Evolutionary conservation across 331 rosid species (phyloP).

Genomic region (Pyracantha coccinea): DNA sequence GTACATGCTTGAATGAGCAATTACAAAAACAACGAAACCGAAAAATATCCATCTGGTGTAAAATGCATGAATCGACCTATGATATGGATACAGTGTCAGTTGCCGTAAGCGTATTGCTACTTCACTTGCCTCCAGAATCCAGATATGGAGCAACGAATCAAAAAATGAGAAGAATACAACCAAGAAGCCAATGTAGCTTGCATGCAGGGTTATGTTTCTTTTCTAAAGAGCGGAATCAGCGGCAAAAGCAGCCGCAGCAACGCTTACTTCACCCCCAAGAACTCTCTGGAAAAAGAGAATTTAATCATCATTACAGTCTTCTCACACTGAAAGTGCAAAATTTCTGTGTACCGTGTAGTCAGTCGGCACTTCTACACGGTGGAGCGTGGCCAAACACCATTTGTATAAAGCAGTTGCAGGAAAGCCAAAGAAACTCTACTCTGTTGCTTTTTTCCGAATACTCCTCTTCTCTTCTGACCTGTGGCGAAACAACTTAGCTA

Average conservation of each 20-base stretch:
- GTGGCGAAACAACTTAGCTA: constrained; percentile 86
- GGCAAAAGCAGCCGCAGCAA: constrained; percentile 5
- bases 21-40: not conserved
- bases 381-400: not conserved
- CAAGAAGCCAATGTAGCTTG: not conserved
- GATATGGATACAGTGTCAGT: constrained; percentile 1
- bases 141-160: constrained; percentile 19
- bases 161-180: constrained; percentile 19
- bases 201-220: not conserved
- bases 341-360: not conserved
- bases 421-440: constrained; percentile 20
- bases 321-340: not conserved
- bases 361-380: not conserved
- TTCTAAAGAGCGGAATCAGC: not conserved
- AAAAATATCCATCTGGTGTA: constrained; percentile 5
- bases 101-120: constrained; percentile 1
- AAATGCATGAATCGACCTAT: not conserved
- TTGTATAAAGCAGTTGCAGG: not conserved
- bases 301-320: not conserved
- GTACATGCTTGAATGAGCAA: constrained; percentile 2
- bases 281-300: not conserved
- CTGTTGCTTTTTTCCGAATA: constrained; percentile 9
- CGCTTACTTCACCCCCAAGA: not conserved
- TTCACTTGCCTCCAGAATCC: constrained; percentile 10
- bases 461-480: constrained; percentile 62